phyloP scores from a whole-genome alignment of 208 protist genomes.

The Acanthamoeba rhysodes region DNA sequence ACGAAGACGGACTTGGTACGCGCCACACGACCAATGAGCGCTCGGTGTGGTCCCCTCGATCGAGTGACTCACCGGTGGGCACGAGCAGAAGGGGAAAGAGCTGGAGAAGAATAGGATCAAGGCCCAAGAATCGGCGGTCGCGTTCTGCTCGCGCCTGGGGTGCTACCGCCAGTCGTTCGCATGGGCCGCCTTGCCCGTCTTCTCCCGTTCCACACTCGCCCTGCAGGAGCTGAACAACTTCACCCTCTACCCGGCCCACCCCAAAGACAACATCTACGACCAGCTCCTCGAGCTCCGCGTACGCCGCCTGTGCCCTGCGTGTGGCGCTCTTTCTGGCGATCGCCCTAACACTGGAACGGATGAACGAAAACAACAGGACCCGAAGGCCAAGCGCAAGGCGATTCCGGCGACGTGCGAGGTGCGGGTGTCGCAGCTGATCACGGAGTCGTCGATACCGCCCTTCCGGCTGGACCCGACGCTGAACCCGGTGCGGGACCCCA shows the following conservation, averaged over 20 bases:
- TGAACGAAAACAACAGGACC: slow-evolving; percentile 41
- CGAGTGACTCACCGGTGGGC: not conserved
- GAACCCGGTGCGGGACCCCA: slow-evolving; percentile 43
- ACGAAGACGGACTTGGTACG: slow-evolving; percentile 58
- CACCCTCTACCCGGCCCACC: slow-evolving; percentile 57
- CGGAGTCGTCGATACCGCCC: not conserved
- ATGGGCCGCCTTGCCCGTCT: slow-evolving; percentile 73
- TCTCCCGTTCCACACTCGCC: slow-evolving; percentile 7
- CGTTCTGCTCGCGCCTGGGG: slow-evolving; percentile 77
- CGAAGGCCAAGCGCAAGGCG: slow-evolving; percentile 66
- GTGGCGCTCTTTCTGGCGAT: not conserved
- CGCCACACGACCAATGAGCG: not conserved
- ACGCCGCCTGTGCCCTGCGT: not conserved
- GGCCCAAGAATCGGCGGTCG: slow-evolving; percentile 38
- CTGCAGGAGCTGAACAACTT: slow-evolving; percentile 30
- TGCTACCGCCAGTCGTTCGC: slow-evolving; percentile 80
- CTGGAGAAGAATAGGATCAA: slow-evolving; percentile 76
- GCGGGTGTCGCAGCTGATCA: not conserved
- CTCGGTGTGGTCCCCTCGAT: not conserved
- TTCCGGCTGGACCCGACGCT: slow-evolving; percentile 51
- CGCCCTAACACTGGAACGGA: not conserved
- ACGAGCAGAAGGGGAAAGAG: slow-evolving; percentile 77
- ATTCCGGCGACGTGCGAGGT: slow-evolving; percentile 52
- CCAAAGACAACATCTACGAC: slow-evolving; percentile 75
- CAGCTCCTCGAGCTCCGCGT: slow-evolving; percentile 55